Conservation (phyloP, 345 rosid genomes). For the Ceriops decandra region DNA sequence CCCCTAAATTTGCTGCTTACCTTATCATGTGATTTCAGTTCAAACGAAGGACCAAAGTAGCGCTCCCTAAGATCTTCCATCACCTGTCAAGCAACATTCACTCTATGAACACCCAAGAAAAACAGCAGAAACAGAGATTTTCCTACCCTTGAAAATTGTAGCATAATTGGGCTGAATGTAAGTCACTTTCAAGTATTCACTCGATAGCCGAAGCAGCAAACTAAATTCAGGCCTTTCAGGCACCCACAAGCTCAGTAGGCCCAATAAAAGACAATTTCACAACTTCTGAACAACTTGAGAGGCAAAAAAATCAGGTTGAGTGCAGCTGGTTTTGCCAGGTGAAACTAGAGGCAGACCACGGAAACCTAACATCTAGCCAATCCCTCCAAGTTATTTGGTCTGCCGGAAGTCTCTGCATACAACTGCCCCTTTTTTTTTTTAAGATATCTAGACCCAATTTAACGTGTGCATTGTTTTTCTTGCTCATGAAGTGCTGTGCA, state of each 20-base stretch:
- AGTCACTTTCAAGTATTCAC: background rate
- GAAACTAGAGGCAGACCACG: too few species aligned
- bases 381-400: too few species aligned
- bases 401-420: too few species aligned
- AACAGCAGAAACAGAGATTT: background rate
- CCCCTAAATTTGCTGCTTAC: slow-evolving; percentile 27
- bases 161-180: too few species aligned
- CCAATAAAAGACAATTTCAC: background rate
- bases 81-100: slow-evolving; percentile 36
- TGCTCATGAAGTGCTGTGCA: background rate
- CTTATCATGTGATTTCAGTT: slow-evolving; percentile 78
- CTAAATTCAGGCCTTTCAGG: background rate
- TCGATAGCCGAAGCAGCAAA: background rate
- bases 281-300: background rate
- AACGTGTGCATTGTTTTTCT: background rate
- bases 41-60: slow-evolving; percentile 82
- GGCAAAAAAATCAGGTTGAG: background rate
- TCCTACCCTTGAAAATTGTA: too few species aligned
- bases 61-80: slow-evolving; percentile 84
- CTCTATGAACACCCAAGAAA: slow-evolving; percentile 3
- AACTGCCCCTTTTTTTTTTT: too few species aligned
- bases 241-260: background rate
- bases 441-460: too few species aligned
- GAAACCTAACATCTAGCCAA: too few species aligned
- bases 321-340: background rate